Base-by-base conservation (phyloP, 148 eudicot genomes). In the Linanthus parryae region DNA sequence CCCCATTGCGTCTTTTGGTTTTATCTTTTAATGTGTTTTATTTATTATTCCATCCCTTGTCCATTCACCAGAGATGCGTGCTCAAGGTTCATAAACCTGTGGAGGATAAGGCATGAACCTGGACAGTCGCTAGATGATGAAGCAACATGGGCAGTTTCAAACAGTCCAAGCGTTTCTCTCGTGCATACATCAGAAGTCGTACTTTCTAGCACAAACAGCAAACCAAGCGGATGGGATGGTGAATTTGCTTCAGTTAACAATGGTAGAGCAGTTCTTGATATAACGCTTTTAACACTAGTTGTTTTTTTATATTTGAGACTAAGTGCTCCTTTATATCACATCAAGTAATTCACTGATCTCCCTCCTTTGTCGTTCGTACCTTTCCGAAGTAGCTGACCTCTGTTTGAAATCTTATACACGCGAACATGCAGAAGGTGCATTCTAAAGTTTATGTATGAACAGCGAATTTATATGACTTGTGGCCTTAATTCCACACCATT, bases 121-220 rank as follows among this genome's bases (percentile, higher is more conserved):
- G 99, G 96, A 22, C 91, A 84, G 66, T 94, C 96, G 99, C 72
- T 88, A 70, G 96, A 92, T 69, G 68, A 80, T 54, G 97, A 91
- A 74, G 76, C 88, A 68, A 61, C 82, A 31, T 88, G 88, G 65
- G 81, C 83, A 52, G 53, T 77, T 73, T 61, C 79, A 25, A 62
- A 43, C 59, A 67, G 53, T 29, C 47, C 74, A 18, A 80, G 83
- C 36, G 67, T 72, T 42, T 65, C 79, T 46, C 56, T 80, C 10
- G 61, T 70, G 48, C 69, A 69, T 62, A 61, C 86, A 28, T 73
- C 87, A 48, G 97, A 88, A 52, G 75, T 85, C 55, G 42, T 80
- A 61, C 65, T 85, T 26, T 65, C 84, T 39, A 63, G 52, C 31
- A 37, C 66, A 45, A 39, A 64, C 45, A 64, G 59, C 67, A 59